phyloP scores from a whole-genome alignment of 306 rosid species.

The Pyrus communis region DNA sequence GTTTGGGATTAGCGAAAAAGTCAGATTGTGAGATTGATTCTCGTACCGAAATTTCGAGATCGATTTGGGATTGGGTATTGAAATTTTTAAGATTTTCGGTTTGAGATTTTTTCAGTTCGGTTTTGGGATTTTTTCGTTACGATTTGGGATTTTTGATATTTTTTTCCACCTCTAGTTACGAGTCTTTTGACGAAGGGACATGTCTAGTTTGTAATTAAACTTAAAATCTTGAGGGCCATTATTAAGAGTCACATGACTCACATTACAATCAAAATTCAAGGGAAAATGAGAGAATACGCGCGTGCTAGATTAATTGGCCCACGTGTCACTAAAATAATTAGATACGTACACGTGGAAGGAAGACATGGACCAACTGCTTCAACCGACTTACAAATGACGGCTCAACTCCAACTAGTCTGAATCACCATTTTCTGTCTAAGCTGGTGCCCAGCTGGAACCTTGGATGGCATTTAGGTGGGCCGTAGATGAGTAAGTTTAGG shows the following conservation, averaged over 20 bases:
- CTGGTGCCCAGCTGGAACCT: neutral
- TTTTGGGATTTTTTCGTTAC: too few relatives aligned
- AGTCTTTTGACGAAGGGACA: too few relatives aligned
- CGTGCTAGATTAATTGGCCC: neutral
- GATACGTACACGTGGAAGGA: neutral
- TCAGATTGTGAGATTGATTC: too few relatives aligned
- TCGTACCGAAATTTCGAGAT: too few relatives aligned
- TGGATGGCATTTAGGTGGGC: neutral
- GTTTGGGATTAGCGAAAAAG: too few relatives aligned
- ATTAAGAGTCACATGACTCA: too few relatives aligned
- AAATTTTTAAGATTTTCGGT: too few relatives aligned
- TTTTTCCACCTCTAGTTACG: too few relatives aligned
- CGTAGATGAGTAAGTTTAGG: neutral
- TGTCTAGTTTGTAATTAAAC: neutral
- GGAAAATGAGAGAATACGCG: too few relatives aligned
- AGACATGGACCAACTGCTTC: neutral
- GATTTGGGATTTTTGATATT: too few relatives aligned
- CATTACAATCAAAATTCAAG: neutral
- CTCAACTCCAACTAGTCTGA: constrained; percentile 5
- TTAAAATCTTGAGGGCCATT: neutral
- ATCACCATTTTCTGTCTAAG: neutral
- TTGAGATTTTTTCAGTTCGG: too few relatives aligned
- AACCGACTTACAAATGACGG: neutral
- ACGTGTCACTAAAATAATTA: neutral
- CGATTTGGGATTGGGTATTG: too few relatives aligned